These are phyloP conservation scores for Globisporangium megalacanthum DNA, from an alignment of 352 stramenopile species.

Conservation along the genomic window DNA sequence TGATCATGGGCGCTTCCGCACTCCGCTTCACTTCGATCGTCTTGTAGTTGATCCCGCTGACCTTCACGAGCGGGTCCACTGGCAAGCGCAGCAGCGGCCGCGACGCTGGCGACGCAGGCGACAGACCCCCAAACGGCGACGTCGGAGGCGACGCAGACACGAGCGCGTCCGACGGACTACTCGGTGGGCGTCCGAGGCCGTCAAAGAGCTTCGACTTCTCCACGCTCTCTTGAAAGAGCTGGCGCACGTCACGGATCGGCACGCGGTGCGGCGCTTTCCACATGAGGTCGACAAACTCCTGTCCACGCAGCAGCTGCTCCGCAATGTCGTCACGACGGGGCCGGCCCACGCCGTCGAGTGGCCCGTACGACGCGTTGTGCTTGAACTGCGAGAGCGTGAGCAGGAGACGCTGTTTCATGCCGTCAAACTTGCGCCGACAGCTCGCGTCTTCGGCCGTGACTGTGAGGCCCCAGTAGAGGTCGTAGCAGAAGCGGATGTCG, in stretches of 20 bases:
- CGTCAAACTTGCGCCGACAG: slow-evolving; percentile 76
- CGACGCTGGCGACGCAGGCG: slow-evolving; percentile 17
- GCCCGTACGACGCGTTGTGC: slow-evolving; percentile 41
- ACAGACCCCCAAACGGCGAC: neutral
- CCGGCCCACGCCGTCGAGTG: slow-evolving; percentile 21
- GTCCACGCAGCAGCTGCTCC: slow-evolving; percentile 75
- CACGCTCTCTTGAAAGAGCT: slow-evolving; percentile 42
- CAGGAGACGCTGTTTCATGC: slow-evolving; percentile 72
- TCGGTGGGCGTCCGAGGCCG: slow-evolving; percentile 8
- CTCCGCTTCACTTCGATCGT: slow-evolving; percentile 79
- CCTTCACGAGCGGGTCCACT: slow-evolving; percentile 67
- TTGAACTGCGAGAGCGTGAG: slow-evolving; percentile 67
- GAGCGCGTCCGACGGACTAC: neutral
- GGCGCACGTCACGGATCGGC: slow-evolving; percentile 47
- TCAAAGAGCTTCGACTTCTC: slow-evolving; percentile 45
- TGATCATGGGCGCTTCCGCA: slow-evolving; percentile 74
- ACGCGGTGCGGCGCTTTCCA: slow-evolving; percentile 76
- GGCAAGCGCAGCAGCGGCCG: slow-evolving; percentile 45
- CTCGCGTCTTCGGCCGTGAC: slow-evolving; percentile 76
- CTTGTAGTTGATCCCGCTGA: slow-evolving; percentile 64
- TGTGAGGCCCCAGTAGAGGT: slow-evolving; percentile 81
- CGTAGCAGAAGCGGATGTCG: slow-evolving; percentile 79
- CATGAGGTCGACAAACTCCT: slow-evolving; percentile 80
- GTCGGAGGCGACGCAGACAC: neutral
- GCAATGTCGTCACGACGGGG: slow-evolving; percentile 52